Evolutionary conservation across 345 rosid genomes (phyloP), one percentile per base, ranked within the genome.

Genomic region (Abelmoschus esculentus): DNA sequence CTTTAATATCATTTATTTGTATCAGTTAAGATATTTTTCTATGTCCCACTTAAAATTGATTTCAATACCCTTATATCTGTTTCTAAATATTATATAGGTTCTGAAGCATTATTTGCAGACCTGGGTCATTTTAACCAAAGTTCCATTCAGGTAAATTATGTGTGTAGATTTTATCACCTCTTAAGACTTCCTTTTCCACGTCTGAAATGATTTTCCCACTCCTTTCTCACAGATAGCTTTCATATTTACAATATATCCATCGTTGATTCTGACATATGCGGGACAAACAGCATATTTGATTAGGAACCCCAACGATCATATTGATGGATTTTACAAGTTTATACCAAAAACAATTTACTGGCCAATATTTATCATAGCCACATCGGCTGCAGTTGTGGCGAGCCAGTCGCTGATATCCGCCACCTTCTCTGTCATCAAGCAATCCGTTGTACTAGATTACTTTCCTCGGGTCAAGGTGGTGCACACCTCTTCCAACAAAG

Each of bases 361-460:
- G 97, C 97, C 96, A 17, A 83, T 93, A 57, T 89, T 90, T 76
- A 55, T 89, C 69, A 75, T 90, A 46, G 80, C 98, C 82, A 85
- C 96, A 3, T 76, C 73, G 61, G 90, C 98, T 32, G 97, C 97
- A 0, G 77, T 80, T 54, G 92, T 93, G 19, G 96, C 97, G 7
- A 93, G 98, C 77, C 98, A 93, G 64, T 92, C 98, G 0, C 77
- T 91, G 31, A 89, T 93, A 77, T 93, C 98, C 2, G 96, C 98
- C 9, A 87, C 98, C 11, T 93, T 93, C 73, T 93, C 93, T 18
- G 76, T 93, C 32, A 83, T 93, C 83, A 89, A 90, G 85, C 98
- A 93, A 78, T 90, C 97, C 12, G 89, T 90, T 28, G 90, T 89
- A 7, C 86, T 90, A 61, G 96, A 90, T 64, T 90, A 90, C 78